phyloP scores from a whole-genome alignment of 352 stramenopile genomes.

The Phytopythium sindhum region DNA sequence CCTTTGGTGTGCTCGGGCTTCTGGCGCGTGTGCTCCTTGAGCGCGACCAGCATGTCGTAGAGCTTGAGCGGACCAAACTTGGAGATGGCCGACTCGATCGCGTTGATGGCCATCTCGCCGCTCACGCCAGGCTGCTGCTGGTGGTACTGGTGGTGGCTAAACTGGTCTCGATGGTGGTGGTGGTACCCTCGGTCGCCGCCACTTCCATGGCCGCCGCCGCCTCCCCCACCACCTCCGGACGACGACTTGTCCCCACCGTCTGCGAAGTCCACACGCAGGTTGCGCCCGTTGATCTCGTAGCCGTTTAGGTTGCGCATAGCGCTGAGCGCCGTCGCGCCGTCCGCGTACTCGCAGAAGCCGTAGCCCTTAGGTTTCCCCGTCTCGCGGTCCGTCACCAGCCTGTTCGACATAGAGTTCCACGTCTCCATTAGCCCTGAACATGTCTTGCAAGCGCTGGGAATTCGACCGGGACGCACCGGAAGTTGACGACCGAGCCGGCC shows the following conservation, averaged over 20 bases:
- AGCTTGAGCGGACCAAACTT: conserved; percentile 68
- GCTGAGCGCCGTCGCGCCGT: conserved; percentile 77
- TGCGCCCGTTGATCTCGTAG: conserved; percentile 80
- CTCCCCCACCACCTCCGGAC: conserved; percentile 17
- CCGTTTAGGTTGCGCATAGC: conserved; percentile 87
- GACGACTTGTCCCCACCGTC: conserved; percentile 62
- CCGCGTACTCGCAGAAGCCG: conserved; percentile 84
- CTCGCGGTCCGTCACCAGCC: conserved; percentile 80
- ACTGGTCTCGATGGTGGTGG: conserved; percentile 15
- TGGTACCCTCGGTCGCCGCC: conserved; percentile 14
- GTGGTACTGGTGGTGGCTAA: conserved; percentile 24
- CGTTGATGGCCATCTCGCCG: conserved; percentile 76
- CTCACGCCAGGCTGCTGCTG: conserved; percentile 42
- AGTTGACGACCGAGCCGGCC: conserved; percentile 79
- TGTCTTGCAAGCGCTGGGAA: neutral
- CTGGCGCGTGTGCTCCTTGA: conserved; percentile 78
- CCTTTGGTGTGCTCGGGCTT: conserved; percentile 74
- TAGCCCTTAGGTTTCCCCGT: conserved; percentile 85
- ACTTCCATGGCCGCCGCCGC: conserved; percentile 17
- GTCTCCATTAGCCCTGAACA: neutral
- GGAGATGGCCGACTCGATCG: conserved; percentile 71
- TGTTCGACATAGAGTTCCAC: conserved; percentile 14
- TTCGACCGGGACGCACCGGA: conserved; percentile 41
- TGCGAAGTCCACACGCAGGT: conserved; percentile 82
- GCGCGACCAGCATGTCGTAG: conserved; percentile 80